These are phyloP conservation scores for Scedosporium aurantiacum DNA, from an alignment of 2,329 filamentous ascomycete genomes.

Conservation along the genomic window DNA sequence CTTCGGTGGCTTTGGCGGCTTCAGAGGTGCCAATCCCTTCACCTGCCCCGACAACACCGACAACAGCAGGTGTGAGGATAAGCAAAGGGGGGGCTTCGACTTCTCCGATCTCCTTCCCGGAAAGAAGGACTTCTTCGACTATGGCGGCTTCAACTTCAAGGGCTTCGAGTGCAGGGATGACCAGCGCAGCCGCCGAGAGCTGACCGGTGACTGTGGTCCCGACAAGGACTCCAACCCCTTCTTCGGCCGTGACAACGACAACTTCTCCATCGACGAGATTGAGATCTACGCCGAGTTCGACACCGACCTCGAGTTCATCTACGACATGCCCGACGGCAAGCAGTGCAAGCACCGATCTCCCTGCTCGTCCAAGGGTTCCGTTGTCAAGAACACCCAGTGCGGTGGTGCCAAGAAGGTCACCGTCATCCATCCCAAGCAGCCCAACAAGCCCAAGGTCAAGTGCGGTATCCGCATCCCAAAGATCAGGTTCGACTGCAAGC, in stretches of 20 bases:
- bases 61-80: conserved; percentile 59
- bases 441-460: conserved; percentile 40
- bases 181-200: conserved; percentile 52
- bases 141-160: conserved; percentile 61
- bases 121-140: conserved; percentile 51
- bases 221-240: conserved; percentile 40
- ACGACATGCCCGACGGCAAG: conserved; percentile 72
- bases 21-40: conserved; percentile 35
- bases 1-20: conserved; percentile 10
- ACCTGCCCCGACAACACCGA: conserved; percentile 59
- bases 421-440: conserved; percentile 54
- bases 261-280: conserved; percentile 67
- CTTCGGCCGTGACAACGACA: conserved; percentile 38
- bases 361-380: conserved; percentile 58
- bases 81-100: conserved; percentile 60
- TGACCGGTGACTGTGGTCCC: conserved; percentile 41
- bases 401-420: conserved; percentile 78
- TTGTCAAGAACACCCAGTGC: conserved; percentile 76
- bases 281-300: conserved; percentile 65
- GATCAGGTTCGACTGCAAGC: conserved; percentile 62
- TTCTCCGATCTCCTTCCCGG: conserved; percentile 56
- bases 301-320: conserved; percentile 74
- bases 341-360: conserved; percentile 66
- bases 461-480: conserved; percentile 66
- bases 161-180: conserved; percentile 49